A percentile compares a stretch with the other conserved stretches of the same genome.
Evolutionary conservation across 2,329 filamentous ascomycete species (phyloP).

Genomic region (Apiospora malaysiana): DNA sequence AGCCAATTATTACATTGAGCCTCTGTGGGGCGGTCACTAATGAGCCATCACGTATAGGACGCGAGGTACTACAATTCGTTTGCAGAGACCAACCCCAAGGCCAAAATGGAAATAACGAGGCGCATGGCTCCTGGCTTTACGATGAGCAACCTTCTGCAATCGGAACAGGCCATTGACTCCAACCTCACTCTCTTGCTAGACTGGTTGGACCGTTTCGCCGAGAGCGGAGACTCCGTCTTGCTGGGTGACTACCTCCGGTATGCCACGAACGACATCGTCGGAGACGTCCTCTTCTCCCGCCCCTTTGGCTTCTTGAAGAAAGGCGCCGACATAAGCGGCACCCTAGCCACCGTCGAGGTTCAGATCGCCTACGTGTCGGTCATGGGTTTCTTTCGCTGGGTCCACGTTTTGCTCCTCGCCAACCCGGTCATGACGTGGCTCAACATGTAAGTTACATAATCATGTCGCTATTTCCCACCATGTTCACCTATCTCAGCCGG

Average conservation of each 20-base stretch:
- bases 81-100: slow-evolving; percentile 36
- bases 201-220: slow-evolving; percentile 30
- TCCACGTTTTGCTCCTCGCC: slow-evolving; percentile 27
- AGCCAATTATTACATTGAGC: too few species aligned
- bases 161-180: slow-evolving; percentile 27
- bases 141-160: slow-evolving; percentile 26
- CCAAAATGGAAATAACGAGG: slow-evolving; percentile 39
- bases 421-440: slow-evolving; percentile 31
- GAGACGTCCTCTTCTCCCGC: slow-evolving; percentile 39
- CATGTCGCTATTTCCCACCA: too few species aligned
- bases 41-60: background rate
- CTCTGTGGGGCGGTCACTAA: background rate
- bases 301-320: slow-evolving; percentile 36
- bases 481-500: too few species aligned
- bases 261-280: slow-evolving; percentile 39
- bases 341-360: slow-evolving; percentile 28
- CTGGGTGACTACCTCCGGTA: slow-evolving; percentile 32
- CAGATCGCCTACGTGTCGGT: slow-evolving; percentile 25
- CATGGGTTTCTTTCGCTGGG: slow-evolving; percentile 25
- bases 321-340: slow-evolving; percentile 35
- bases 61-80: background rate
- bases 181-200: slow-evolving; percentile 28
- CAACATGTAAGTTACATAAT: slow-evolving; percentile 26
- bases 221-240: slow-evolving; percentile 24
- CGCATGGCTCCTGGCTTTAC: slow-evolving; percentile 41